Base-by-base conservation (phyloP, 176 grass and related monocot species). In the Tuctoria greenei region DNA sequence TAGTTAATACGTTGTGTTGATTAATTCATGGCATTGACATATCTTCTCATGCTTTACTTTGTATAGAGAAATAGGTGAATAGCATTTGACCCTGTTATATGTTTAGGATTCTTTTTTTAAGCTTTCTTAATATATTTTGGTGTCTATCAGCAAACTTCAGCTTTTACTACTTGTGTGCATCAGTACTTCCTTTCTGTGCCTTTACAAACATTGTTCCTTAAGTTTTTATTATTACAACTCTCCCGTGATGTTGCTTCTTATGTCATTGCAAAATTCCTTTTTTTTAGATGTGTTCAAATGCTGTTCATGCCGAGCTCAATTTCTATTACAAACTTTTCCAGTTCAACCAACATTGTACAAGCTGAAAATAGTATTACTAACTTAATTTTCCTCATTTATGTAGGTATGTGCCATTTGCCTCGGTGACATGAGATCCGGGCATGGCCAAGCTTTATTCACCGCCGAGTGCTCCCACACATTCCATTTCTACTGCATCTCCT, bases 391-490 rank as follows among this genome's bases (percentile, higher is more conserved):
- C 71, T 78, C 14, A 51, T 87, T 86, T 74, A 79, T 86, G 93
- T 81, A 67, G 57, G 72, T 61, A 45, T 96, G 93, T 69, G 76
- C 90, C 20, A 96, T 96, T 77, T 96, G 90, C 65, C 85, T 88
- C 2, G 79, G 70, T 39, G 36, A 40, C 70, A 90, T 96, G 87
- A 86, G 78, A 54, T 47, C 79, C 8, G 93, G 87, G 7, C 79
- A 86, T 18, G 93, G 93, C 20, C 87, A 88, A 41, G 84, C 89
- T 15, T 47, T 96, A 40, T 96, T 82, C 79, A 92, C 85, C 10
- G 87, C 85, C 2, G 84, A 92, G 75, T 96, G 90, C 79, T 88
- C 90, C 38, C 93, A 96, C 77, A 86, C 74, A 11, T 96, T 96
- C 57, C 90, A 96, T 62, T 96, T 92, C 77, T 58, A 86, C 20